Base-by-base conservation (phyloP, 2,329 filamentous ascomycete genomes). In the Penicillium paneum region DNA sequence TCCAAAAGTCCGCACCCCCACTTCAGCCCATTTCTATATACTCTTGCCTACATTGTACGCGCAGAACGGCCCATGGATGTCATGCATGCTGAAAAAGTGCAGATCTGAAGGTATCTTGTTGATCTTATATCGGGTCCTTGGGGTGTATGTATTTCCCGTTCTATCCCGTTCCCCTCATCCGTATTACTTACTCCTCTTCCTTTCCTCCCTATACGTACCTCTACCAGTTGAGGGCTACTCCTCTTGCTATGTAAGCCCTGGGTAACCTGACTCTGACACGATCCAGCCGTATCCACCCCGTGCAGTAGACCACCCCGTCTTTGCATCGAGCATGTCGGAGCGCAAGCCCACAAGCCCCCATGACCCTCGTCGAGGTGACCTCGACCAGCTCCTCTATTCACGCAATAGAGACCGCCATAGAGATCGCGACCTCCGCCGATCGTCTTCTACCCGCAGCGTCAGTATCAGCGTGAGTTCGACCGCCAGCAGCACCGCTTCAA, bases 291-390 rank as follows among this genome's bases (percentile, higher is more conserved):
- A 38, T 15, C 32, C 47, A 43, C 32, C 24, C 12, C 29, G 41
- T 28, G 17, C 13, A 41, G 21, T 40, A 29, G 28, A 21, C 28
- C 8, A 13, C n/a, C 26, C n/a, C 24, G 31, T 38, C 38, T 36
- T 46, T 44, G 45, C 32, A 49, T 19, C 35, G 62, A 61, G 62
- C 60, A 64, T 63, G 51, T 60, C 62, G 62, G 62, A 64, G 57
- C 59, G 45, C 49, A 49, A 40, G 52, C 55, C 32, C 45, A 11
- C 35, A 45, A 42, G 31, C 28, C 35, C 42, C 24, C 28, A 21
- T 40, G 32, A 28, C 26, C 21, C 21, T 52, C 32, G 12, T 21
- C 28, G 35, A 41, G 32, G 26, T 34, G 31, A 45, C 15, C 28
- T 44, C 41, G 49, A 52, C 32, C 28, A 13, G 45, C 50, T 26